A percentile compares a stretch with the other conserved stretches of the same genome.
Evolutionary conservation across 495 filamentous ascomycete species (phyloP).

Genomic region (Penicillium bovifimosum): DNA sequence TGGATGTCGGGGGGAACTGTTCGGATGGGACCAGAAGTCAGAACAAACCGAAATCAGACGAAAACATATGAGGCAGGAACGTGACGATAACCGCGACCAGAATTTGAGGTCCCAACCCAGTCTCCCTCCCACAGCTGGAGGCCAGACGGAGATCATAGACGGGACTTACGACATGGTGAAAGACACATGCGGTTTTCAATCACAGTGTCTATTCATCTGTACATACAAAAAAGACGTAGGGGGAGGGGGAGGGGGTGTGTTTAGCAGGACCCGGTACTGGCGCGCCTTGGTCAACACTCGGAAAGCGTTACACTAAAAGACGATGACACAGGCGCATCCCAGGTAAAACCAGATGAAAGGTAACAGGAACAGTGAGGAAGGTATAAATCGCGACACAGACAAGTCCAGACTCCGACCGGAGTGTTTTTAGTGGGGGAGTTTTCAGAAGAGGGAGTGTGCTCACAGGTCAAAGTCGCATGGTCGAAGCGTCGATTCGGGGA

Average conservation of each 20-base stretch:
- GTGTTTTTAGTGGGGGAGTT: constrained; percentile 10
- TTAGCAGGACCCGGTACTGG: constrained; percentile 39
- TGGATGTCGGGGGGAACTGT: constrained; percentile 40
- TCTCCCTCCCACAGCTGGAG: constrained; percentile 22
- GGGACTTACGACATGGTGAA: constrained; percentile 51
- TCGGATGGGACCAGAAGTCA: not conserved
- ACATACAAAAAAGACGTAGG: constrained; percentile 36
- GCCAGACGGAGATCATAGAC: constrained; percentile 30
- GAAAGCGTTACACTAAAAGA: constrained; percentile 41
- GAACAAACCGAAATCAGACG: not conserved
- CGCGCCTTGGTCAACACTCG: constrained; percentile 34
- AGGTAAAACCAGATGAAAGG: constrained; percentile 34
- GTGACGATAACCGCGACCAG: constrained; percentile 10
- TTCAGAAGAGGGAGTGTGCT: constrained; percentile 9
- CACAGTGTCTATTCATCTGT: constrained; percentile 41
- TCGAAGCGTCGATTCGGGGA: constrained; percentile 30
- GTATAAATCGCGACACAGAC: constrained; percentile 21
- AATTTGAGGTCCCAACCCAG: constrained; percentile 11
- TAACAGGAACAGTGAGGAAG: constrained; percentile 25
- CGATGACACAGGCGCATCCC: constrained; percentile 44
- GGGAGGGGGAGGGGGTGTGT: constrained; percentile 7
- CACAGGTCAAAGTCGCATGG: constrained; percentile 33
- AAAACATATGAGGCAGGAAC: constrained; percentile 1
- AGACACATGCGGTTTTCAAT: constrained; percentile 33
- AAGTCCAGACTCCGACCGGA: constrained; percentile 12